Percentiles rank a stretch among this genome's conserved stretches.
These are phyloP conservation scores for Nemania abortiva DNA, from an alignment of 2,329 filamentous ascomycete species.

Conservation along the genomic window DNA sequence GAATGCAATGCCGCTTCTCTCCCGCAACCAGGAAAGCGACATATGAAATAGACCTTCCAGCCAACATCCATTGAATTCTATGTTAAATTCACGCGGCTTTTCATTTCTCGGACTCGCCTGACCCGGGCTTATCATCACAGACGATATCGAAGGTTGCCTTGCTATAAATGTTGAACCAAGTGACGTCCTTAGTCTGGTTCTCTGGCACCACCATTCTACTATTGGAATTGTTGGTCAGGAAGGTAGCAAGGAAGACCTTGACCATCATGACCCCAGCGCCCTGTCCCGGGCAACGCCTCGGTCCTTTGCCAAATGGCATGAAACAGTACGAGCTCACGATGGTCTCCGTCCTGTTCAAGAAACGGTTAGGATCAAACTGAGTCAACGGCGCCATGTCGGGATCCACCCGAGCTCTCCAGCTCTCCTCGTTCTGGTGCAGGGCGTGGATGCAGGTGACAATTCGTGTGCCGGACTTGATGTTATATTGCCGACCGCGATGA, in stretches of 20 bases:
- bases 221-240: conserved; percentile 8
- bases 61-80: not conserved
- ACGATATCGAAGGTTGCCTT: conserved; percentile 16
- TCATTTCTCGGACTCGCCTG: not conserved
- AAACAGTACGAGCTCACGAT: conserved; percentile 13
- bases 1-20: not conserved
- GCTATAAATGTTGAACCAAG: conserved; percentile 21
- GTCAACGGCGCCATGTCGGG: conserved; percentile 12
- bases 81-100: not conserved
- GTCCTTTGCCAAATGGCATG: conserved; percentile 21
- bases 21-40: not conserved
- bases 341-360: conserved; percentile 10
- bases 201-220: conserved; percentile 4
- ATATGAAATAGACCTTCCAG: not conserved
- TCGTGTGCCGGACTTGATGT: conserved; percentile 13
- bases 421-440: conserved; percentile 18
- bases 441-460: conserved; percentile 22
- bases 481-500: conserved; percentile 10
- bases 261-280: conserved; percentile 19
- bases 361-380: not conserved
- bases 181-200: conserved; percentile 10
- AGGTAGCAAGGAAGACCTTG: conserved; percentile 17
- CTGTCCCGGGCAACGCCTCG: conserved; percentile 14
- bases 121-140: conserved; percentile 8
- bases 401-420: conserved; percentile 5